Base-by-base conservation (phyloP, 345 rosid genomes). In the Hypericum androsaemum region DNA sequence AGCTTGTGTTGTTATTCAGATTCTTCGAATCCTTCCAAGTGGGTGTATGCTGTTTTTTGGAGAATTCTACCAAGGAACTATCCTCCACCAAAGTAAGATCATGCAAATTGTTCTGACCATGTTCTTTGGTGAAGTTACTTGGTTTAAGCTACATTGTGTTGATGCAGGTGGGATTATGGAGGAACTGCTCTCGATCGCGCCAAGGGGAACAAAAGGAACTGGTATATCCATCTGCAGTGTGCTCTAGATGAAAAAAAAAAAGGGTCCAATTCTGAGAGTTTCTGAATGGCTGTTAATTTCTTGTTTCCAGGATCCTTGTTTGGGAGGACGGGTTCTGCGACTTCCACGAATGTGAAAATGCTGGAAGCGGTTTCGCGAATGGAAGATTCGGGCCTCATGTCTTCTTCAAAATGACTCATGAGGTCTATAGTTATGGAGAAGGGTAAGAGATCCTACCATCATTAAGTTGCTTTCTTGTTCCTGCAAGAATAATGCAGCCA, bases 241-340 rank as follows among this genome's bases (percentile, higher is more conserved):
- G 8, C 32, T 22, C 32, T 22, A 22, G 32, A 22, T 22, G 32
- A 4, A 22, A 22, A 22, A 22, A 22, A 22, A n/a, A n/a, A n/a
- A n/a, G n/a, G n/a, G n/a, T 22, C 32, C 32, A 22, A 22, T 4
- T 4, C 32, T 22, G 32, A 22, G 32, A 4, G 32, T 22, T 22
- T 22, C 32, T 22, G 32, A 22, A 22, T 22, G 38, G 2, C 10
- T 41, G 17, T 36, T 8, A 5, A 8, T 0, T 10, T 10, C 3
- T 45, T 12, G 11, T 22, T 7, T 54, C 38, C 63, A 80, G 87
- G 87, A 83, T 80, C 60, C 82, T 83, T 60, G 92, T 78, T 36
- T 83, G 92, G 92, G 92, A 83, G 65, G 87, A 80, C 67, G 92
- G 87, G 11, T 83, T 65, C 43, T 83, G 84, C 50, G 87, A 83